Percentiles rank a stretch among this genome's conserved stretches.
Conservation (phyloP, 2,329 filamentous ascomycete genomes). For the Aureobasidium lini region DNA sequence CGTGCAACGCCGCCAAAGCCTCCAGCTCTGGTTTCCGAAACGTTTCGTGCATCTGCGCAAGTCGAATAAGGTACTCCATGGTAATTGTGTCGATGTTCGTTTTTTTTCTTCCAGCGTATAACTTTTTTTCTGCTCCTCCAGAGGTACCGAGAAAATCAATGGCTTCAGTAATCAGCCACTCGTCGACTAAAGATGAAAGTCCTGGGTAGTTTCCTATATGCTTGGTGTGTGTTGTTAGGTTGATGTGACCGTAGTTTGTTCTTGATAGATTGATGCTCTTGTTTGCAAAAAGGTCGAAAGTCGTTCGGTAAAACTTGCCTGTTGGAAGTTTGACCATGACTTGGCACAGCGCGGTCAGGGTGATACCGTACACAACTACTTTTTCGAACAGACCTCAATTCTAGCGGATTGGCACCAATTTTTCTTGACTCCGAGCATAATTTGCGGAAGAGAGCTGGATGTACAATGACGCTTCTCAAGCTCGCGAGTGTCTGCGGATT, state of each 20-base stretch:
- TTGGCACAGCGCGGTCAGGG: not conserved
- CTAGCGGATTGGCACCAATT: too few relatives aligned
- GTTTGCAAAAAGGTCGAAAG: not conserved
- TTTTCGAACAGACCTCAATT: too few relatives aligned
- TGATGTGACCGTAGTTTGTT: not conserved
- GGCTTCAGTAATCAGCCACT: too few relatives aligned
- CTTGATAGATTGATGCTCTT: not conserved
- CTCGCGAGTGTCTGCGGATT: too few relatives aligned
- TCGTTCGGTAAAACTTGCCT: not conserved
- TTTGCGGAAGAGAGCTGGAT: too few relatives aligned
- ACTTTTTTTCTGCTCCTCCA: not conserved
- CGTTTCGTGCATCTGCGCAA: slow-evolving; percentile 83
- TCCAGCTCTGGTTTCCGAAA: slow-evolving; percentile 81
- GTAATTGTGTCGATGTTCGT: not conserved
- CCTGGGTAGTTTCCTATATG: too few relatives aligned
- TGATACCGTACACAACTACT: not conserved
- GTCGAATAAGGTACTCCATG: slow-evolving; percentile 79
- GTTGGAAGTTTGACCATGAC: not conserved
- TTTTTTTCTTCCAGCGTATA: not conserved
- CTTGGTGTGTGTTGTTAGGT: too few relatives aligned
- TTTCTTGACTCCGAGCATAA: too few relatives aligned
- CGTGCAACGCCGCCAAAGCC: slow-evolving; percentile 64
- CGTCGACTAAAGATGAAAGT: too few relatives aligned
- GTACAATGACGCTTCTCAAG: too few relatives aligned
- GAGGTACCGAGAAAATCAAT: too few relatives aligned